phyloP scores from a whole-genome alignment of 2,329 filamentous ascomycete genomes.

The Trichoderma brevicompactum region DNA sequence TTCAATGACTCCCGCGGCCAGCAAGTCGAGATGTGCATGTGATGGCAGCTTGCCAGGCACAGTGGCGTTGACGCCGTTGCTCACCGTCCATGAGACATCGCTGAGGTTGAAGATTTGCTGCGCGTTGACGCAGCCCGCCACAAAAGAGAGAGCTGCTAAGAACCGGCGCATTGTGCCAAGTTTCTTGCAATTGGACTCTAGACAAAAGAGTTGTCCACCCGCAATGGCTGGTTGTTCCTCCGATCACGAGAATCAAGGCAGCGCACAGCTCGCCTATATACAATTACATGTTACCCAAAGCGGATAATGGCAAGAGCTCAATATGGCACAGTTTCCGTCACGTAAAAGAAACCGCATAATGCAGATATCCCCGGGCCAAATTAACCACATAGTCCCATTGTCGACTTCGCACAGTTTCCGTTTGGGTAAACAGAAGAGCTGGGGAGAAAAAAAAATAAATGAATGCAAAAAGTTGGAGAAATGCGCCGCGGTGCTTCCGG shows the following conservation, averaged over 20 bases:
- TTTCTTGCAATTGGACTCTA: slow-evolving; percentile 1
- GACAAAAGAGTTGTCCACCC: background rate
- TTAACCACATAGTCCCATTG: background rate
- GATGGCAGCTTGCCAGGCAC: slow-evolving; percentile 61
- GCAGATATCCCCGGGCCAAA: background rate
- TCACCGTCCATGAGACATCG: slow-evolving; percentile 23
- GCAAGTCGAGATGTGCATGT: slow-evolving; percentile 64
- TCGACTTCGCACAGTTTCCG: background rate
- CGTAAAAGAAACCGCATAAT: background rate
- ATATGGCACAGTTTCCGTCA: slow-evolving; percentile 3
- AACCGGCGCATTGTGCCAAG: slow-evolving; percentile 10
- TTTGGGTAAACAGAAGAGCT: slow-evolving; percentile 2
- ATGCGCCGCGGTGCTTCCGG: background rate
- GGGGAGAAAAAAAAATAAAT: background rate
- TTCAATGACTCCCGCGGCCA: slow-evolving; percentile 56
- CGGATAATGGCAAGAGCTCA: background rate
- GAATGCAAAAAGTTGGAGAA: background rate
- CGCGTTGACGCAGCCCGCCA: background rate
- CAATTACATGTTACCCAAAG: background rate
- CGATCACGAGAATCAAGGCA: background rate
- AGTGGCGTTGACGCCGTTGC: slow-evolving; percentile 30
- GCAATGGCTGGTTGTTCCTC: background rate
- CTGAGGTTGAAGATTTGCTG: slow-evolving; percentile 15
- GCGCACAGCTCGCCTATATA: slow-evolving; percentile 3
- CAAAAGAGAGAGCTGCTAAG: background rate